Conservation (phyloP, 305 asterid species). For the Rubia occidens region DNA sequence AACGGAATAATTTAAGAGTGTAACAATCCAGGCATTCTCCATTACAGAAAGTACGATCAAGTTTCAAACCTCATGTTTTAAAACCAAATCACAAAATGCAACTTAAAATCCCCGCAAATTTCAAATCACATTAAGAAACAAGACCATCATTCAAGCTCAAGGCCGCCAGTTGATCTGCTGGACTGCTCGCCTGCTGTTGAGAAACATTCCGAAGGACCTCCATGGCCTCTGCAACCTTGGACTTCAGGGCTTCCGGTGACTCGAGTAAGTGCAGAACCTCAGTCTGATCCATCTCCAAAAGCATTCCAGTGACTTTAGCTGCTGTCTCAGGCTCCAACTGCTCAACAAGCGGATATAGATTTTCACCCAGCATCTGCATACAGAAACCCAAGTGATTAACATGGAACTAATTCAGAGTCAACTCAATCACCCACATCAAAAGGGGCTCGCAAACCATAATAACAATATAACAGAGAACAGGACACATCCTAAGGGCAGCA, state of each 20-base stretch:
- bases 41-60: neutral
- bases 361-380: constrained; percentile 83
- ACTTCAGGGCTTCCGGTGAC: constrained; percentile 72
- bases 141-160: constrained; percentile 50
- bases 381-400: neutral
- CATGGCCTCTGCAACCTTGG: constrained; percentile 89
- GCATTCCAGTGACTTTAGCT: constrained; percentile 93
- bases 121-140: constrained; percentile 17
- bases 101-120: neutral
- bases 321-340: constrained; percentile 85
- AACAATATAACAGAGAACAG: too few species aligned
- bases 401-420: neutral
- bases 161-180: constrained; percentile 47
- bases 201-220: constrained; percentile 69
- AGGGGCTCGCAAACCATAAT: neutral
- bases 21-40: neutral
- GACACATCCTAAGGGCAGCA: too few species aligned
- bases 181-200: constrained; percentile 39
- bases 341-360: constrained; percentile 79
- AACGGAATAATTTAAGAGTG: neutral
- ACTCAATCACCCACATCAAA: neutral
- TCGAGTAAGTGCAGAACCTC: constrained; percentile 84
- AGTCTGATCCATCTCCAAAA: constrained; percentile 85
- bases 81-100: neutral
- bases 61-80: neutral